A percentile compares a stretch with the other conserved stretches of the same genome.
These are phyloP conservation scores for Phytopythium aichiense DNA, from an alignment of 352 stramenopile genomes.

Conservation along the genomic window DNA sequence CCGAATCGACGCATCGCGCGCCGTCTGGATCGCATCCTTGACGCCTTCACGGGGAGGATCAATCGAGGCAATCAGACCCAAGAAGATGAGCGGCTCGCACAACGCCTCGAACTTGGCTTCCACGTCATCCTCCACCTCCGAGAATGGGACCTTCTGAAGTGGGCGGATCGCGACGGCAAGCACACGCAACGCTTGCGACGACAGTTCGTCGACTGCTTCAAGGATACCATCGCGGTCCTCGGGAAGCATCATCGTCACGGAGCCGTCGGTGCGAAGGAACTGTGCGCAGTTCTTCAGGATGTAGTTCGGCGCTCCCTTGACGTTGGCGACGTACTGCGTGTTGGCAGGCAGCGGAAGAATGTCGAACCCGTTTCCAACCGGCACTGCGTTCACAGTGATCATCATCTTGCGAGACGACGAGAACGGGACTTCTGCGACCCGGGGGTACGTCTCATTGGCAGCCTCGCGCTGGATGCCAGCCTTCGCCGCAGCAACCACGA, in stretches of 20 bases:
- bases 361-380: slow-evolving; percentile 27
- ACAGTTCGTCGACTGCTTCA: slow-evolving; percentile 52
- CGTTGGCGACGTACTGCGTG: slow-evolving; percentile 44
- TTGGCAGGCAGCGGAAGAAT: slow-evolving; percentile 33
- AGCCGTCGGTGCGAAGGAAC: slow-evolving; percentile 39
- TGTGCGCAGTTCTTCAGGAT: slow-evolving; percentile 56
- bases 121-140: slow-evolving; percentile 43
- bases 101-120: slow-evolving; percentile 54
- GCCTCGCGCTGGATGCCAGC: slow-evolving; percentile 50
- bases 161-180: slow-evolving; percentile 88
- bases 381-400: slow-evolving; percentile 66
- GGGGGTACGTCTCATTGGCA: slow-evolving; percentile 42
- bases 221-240: slow-evolving; percentile 33
- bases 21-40: slow-evolving; percentile 49
- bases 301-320: slow-evolving; percentile 70
- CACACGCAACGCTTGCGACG: slow-evolving; percentile 74
- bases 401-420: slow-evolving; percentile 94
- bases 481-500: slow-evolving; percentile 63
- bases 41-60: slow-evolving; percentile 60
- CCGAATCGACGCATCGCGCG: slow-evolving; percentile 48
- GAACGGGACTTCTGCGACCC: slow-evolving; percentile 90
- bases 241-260: slow-evolving; percentile 29
- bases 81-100: slow-evolving; percentile 84
- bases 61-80: slow-evolving; percentile 92
- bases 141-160: slow-evolving; percentile 36